phyloP scores from a whole-genome alignment of 2,329 filamentous ascomycete genomes.

The Alternaria solani region DNA sequence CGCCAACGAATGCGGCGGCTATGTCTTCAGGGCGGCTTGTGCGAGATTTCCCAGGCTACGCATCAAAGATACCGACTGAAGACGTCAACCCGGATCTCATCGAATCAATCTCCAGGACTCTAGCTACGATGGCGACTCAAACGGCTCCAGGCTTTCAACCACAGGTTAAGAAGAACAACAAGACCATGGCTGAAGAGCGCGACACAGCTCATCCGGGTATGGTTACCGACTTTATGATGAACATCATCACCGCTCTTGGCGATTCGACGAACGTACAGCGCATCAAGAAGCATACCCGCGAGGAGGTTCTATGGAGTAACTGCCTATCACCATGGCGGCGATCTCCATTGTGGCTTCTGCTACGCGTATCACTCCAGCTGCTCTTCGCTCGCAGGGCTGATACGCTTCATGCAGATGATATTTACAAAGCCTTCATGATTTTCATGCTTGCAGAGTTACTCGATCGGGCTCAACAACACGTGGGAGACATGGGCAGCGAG shows the following conservation, averaged over 20 bases:
- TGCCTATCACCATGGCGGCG: constrained; percentile 57
- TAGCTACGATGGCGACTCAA: constrained; percentile 52
- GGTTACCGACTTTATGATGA: constrained; percentile 62
- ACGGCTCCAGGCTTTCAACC: constrained; percentile 45
- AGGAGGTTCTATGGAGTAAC: constrained; percentile 61
- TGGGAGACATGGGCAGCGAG: constrained; percentile 14
- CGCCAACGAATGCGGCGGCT: constrained; percentile 51
- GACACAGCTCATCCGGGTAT: constrained; percentile 61
- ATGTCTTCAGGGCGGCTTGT: constrained; percentile 53
- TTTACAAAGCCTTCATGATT: constrained; percentile 63
- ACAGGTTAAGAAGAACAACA: constrained; percentile 51
- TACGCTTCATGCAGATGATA: neutral
- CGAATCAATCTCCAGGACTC: constrained; percentile 38
- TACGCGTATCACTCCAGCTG: constrained; percentile 62
- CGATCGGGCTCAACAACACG: neutral
- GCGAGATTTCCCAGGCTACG: constrained; percentile 57
- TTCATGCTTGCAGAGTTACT: constrained; percentile 58
- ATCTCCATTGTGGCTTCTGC: constrained; percentile 64
- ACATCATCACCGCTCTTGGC: constrained; percentile 51
- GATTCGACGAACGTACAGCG: constrained; percentile 22
- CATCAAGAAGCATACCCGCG: constrained; percentile 63
- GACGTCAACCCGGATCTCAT: constrained; percentile 26
- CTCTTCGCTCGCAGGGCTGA: constrained; percentile 33
- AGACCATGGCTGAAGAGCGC: constrained; percentile 52
- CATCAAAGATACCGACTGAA: constrained; percentile 44